Conservation (phyloP, 495 filamentous ascomycete species). For the Aspergillus biplanus region DNA sequence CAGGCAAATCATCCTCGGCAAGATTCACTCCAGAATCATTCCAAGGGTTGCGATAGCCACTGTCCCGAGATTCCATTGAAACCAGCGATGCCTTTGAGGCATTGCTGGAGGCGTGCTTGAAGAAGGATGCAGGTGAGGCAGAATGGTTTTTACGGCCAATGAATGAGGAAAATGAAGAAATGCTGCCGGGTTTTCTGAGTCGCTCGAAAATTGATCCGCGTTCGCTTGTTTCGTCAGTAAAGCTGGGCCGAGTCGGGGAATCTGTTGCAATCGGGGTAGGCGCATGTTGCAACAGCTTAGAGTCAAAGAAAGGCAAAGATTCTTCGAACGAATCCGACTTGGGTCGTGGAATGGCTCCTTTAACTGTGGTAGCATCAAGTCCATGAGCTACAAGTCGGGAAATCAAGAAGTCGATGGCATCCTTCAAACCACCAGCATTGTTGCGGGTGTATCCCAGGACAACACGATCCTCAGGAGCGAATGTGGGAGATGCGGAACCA, state of each 20-base stretch:
- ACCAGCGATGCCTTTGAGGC: slow-evolving; percentile 93
- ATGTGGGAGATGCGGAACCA: slow-evolving; percentile 39
- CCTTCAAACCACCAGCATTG: slow-evolving; percentile 92
- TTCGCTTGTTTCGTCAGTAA: slow-evolving; percentile 76
- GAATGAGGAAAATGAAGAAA: slow-evolving; percentile 89
- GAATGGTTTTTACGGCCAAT: slow-evolving; percentile 94
- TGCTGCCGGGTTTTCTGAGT: slow-evolving; percentile 88
- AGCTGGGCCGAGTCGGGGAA: slow-evolving; percentile 79
- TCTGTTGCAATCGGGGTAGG: slow-evolving; percentile 78
- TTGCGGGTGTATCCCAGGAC: slow-evolving; percentile 87
- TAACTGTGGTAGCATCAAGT: slow-evolving; percentile 83
- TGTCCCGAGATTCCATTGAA: slow-evolving; percentile 89
- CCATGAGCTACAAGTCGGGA: slow-evolving; percentile 78
- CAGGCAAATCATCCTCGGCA: slow-evolving; percentile 76
- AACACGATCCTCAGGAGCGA: slow-evolving; percentile 54
- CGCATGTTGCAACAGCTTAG: slow-evolving; percentile 90
- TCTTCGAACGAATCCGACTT: slow-evolving; percentile 99
- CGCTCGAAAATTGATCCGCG: slow-evolving; percentile 83
- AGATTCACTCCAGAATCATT: slow-evolving; percentile 95
- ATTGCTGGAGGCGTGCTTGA: slow-evolving; percentile 91
- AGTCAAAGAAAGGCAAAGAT: slow-evolving; percentile 92
- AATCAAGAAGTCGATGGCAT: slow-evolving; percentile 93
- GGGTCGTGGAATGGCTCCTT: slow-evolving; percentile 90
- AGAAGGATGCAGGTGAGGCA: slow-evolving; percentile 78
- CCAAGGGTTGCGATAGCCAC: slow-evolving; percentile 94